Evolutionary conservation across 2,329 filamentous ascomycete species (phyloP), one percentile per base, ranked within the genome.

Genomic region (Talaromyces islandicus): DNA sequence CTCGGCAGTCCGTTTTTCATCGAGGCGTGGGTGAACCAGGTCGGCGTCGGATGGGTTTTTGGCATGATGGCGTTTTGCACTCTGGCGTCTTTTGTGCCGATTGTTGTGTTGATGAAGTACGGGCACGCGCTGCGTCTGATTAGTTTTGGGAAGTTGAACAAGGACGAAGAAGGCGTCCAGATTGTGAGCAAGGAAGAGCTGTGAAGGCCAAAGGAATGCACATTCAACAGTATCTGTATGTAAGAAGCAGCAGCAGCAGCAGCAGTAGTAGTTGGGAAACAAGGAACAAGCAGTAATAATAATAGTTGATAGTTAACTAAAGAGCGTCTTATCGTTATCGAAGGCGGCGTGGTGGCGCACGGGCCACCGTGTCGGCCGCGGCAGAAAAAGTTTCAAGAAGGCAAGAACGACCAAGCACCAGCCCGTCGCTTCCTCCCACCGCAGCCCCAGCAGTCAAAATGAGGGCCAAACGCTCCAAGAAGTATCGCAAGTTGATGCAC

Each of bases 401-500:
- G 21, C 53, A 57, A 41, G 56, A 24, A 9, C 43, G 43, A 46
- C 7, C n/a, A 46, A 24, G 19, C 43, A 46, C n/a, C 7, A 24
- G 3, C 19, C 19, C 43, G 11, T 24, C 43, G 19, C 4, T 46
- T 9, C 58, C 65, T 59, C 58, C 48, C 57, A 54, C 46, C 27
- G 59, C 62, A 63, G 55, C 63, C 57, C 35, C 50, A 43, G 11
- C 55, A 29, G 24, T 12, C 74, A 83, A 68, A 54, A 89, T 88
- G 85, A 81, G 85, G 69, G 86, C 86, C 58, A 90, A 90, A 77
- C 81, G 85, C 62, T 82, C 80, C 48, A 88, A 90, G 76, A 87
- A 88, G 69, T 92, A 91, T 74, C 85, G 88, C 71, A 97, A 97
- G 86, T 86, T 97, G 70, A 95, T 99, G 88, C 88, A 91, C 77